These are phyloP conservation scores for Fusarium subtropicale DNA, from an alignment of 2,329 filamentous ascomycete species.

Conservation along the genomic window DNA sequence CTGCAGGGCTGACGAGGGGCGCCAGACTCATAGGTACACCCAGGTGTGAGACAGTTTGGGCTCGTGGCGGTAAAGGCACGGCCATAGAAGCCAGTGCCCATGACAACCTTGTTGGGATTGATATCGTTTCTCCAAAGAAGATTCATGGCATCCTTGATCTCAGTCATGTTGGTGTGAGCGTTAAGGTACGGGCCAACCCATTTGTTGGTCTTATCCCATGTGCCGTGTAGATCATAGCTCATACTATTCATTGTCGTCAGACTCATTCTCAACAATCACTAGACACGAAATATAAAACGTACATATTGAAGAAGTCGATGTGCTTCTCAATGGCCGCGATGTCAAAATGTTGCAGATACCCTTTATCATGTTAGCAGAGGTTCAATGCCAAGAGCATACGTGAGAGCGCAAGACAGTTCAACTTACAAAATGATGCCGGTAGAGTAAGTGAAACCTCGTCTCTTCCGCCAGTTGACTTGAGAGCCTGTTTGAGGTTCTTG, in stretches of 20 bases:
- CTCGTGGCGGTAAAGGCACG: conserved; percentile 23
- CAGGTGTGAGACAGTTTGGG: conserved; percentile 36
- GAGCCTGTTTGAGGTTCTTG: conserved; percentile 1
- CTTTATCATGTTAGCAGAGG: neutral
- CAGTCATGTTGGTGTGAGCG: conserved; percentile 61
- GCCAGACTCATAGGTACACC: conserved; percentile 33
- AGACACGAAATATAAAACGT: neutral
- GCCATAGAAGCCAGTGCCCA: conserved; percentile 58
- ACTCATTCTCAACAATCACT: neutral
- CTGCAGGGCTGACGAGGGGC: neutral
- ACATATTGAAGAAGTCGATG: conserved; percentile 25
- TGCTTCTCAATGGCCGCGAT: conserved; percentile 7
- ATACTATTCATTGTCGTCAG: neutral
- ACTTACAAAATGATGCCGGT: conserved; percentile 22
- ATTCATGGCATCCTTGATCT: conserved; percentile 56
- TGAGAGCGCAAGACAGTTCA: neutral
- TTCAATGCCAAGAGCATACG: neutral
- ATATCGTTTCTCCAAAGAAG: conserved; percentile 62
- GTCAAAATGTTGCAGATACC: conserved; percentile 21
- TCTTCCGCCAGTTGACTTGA: conserved; percentile 12
- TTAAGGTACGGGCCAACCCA: conserved; percentile 48
- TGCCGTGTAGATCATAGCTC: conserved; percentile 57
- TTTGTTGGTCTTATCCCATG: conserved; percentile 50
- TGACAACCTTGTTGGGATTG: conserved; percentile 53
- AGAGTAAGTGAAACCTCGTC: conserved; percentile 13